These are phyloP conservation scores for Ramularia endophylla DNA, from an alignment of 2,329 filamentous ascomycete genomes.

Conservation along the genomic window DNA sequence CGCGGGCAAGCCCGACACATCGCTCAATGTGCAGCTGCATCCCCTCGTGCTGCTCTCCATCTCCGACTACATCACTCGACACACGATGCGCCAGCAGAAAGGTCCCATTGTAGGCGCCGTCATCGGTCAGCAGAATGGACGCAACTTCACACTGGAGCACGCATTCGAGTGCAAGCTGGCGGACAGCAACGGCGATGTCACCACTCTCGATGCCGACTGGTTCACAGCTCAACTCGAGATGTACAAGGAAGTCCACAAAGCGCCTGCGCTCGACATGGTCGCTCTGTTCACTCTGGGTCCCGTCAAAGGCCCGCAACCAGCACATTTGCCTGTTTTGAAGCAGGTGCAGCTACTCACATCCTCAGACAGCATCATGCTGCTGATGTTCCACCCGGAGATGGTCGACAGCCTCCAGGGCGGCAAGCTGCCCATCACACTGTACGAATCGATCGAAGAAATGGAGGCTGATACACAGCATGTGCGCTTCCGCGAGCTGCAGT, in stretches of 20 bases:
- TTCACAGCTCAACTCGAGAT: constrained; percentile 76
- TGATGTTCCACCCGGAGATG: constrained; percentile 72
- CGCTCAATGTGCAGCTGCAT: constrained; percentile 77
- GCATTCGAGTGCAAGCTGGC: constrained; percentile 74
- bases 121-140: constrained; percentile 86
- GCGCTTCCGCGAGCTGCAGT: constrained; percentile 76
- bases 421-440: constrained; percentile 83
- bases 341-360: constrained; percentile 49
- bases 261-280: constrained; percentile 70
- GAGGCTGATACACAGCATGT: constrained; percentile 59
- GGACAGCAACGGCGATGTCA: constrained; percentile 44
- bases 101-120: constrained; percentile 80
- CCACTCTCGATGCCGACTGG: constrained; percentile 62
- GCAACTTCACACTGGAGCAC: constrained; percentile 85
- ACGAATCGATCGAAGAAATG: constrained; percentile 72
- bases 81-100: constrained; percentile 67
- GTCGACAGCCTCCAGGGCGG: constrained; percentile 57
- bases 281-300: constrained; percentile 62
- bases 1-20: constrained; percentile 56
- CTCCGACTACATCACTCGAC: constrained; percentile 91
- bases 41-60: constrained; percentile 93
- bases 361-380: constrained; percentile 81
- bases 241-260: constrained; percentile 85
- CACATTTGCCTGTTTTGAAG: constrained; percentile 67
- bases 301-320: constrained; percentile 60